Conservation (phyloP, 1,139 yeast species). For the Spencermartinsiella ligniputridi region DNA sequence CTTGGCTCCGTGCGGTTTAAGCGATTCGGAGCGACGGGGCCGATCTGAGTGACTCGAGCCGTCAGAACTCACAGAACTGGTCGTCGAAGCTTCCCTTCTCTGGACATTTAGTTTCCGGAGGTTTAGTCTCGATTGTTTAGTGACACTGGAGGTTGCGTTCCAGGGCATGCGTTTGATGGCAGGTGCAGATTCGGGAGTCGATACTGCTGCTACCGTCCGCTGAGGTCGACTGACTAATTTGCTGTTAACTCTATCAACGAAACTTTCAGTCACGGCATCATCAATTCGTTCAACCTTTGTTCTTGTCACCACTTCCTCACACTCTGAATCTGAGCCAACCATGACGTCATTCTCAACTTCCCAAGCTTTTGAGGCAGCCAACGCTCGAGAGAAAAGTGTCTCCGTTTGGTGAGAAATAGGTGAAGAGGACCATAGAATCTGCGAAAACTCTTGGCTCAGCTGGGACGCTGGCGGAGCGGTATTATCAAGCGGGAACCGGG, state of each 20-base stretch:
- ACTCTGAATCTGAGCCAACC: too few relatives aligned
- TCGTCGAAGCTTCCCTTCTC: not conserved
- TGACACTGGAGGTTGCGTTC: not conserved
- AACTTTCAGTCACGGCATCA: too few relatives aligned
- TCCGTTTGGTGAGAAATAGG: slow-evolving; percentile 33
- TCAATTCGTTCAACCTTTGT: too few relatives aligned
- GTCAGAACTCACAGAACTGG: not conserved
- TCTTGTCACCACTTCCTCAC: too few relatives aligned
- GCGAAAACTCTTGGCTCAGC: slow-evolving; percentile 6
- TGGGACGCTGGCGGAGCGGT: not conserved
- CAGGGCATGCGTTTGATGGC: not conserved
- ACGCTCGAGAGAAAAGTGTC: slow-evolving; percentile 20
- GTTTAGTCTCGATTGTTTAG: not conserved
- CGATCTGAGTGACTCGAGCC: not conserved
- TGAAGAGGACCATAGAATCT: slow-evolving; percentile 31
- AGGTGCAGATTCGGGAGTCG: not conserved
- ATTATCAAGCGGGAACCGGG: not conserved
- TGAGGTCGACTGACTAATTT: too few relatives aligned
- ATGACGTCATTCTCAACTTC: slow-evolving; percentile 1
- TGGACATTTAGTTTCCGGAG: not conserved
- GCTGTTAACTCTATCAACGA: too few relatives aligned
- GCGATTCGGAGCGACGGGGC: not conserved
- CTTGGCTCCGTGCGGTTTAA: not conserved
- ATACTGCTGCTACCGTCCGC: too few relatives aligned
- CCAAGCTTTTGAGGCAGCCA: not conserved